These are phyloP conservation scores for Fragaria iinumae DNA, from an alignment of 306 rosid species.

Conservation along the genomic window DNA sequence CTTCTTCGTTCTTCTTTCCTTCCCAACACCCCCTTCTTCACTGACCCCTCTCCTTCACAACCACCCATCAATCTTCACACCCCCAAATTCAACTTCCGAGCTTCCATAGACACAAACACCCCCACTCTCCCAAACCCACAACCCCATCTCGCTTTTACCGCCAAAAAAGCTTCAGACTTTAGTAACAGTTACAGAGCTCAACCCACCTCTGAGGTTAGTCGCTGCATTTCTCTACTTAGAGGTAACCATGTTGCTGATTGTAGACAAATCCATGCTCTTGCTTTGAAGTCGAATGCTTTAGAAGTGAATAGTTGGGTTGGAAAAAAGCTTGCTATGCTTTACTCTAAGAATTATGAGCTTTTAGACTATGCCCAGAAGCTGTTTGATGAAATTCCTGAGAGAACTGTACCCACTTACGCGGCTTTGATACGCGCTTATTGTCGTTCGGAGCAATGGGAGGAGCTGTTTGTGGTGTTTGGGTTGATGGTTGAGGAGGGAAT, in stretches of 20 bases:
- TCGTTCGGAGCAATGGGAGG: slow-evolving; percentile 37
- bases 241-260: slow-evolving; percentile 1
- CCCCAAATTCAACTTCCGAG: slow-evolving; percentile 19
- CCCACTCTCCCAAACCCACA: background rate
- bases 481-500: slow-evolving; percentile 42
- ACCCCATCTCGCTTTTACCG: slow-evolving; percentile 10
- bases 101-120: slow-evolving; percentile 22
- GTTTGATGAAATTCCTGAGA: slow-evolving; percentile 33
- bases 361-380: slow-evolving; percentile 37
- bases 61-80: slow-evolving; percentile 18
- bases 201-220: slow-evolving; percentile 17
- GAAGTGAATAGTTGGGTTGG: slow-evolving; percentile 20
- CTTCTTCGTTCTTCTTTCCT: slow-evolving; percentile 20
- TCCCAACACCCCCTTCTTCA: slow-evolving; percentile 9
- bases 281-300: slow-evolving; percentile 32
- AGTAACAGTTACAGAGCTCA: slow-evolving; percentile 9
- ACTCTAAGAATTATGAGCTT: slow-evolving; percentile 15
- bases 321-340: slow-evolving; percentile 19
- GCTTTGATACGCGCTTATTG: slow-evolving; percentile 38
- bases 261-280: slow-evolving; percentile 32
- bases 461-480: slow-evolving; percentile 29
- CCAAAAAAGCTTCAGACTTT: slow-evolving; percentile 5
- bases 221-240: slow-evolving; percentile 24
- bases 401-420: slow-evolving; percentile 15
- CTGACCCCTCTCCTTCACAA: slow-evolving; percentile 10